These are phyloP conservation scores for Candida sonorensis DNA, from an alignment of 805 yeast species.

Conservation along the genomic window DNA sequence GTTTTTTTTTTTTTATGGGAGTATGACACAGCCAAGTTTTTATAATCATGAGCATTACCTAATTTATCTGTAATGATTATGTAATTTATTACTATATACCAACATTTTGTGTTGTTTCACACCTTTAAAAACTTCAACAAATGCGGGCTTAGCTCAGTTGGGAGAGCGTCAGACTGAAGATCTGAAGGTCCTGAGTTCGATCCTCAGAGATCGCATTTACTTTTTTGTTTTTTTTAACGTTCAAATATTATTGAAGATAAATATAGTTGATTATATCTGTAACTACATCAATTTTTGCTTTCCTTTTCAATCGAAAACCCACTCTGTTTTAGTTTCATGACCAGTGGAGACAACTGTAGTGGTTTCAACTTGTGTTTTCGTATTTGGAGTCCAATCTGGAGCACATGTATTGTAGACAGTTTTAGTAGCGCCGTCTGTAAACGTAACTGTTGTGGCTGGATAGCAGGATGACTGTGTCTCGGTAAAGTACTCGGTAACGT, in stretches of 20 bases:
- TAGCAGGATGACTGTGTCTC: conserved; percentile 2
- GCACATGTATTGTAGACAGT: conserved; percentile 14
- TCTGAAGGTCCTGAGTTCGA: conserved; percentile 26
- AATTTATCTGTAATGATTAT: too few relatives aligned
- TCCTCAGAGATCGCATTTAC: conserved; percentile 23
- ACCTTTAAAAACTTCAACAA: neutral
- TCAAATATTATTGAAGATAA: neutral
- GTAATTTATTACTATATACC: too few relatives aligned
- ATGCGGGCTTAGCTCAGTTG: conserved; percentile 26
- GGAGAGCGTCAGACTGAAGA: conserved; percentile 26
- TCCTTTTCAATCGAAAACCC: too few relatives aligned
- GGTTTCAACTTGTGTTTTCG: too few relatives aligned
- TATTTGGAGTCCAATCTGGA: conserved; percentile 14
- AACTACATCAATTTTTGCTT: too few relatives aligned
- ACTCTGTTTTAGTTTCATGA: too few relatives aligned
- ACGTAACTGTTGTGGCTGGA: conserved; percentile 3
- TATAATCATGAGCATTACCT: too few relatives aligned
- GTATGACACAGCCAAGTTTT: too few relatives aligned
- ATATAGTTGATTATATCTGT: too few relatives aligned
- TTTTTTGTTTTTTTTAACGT: conserved; percentile 2
- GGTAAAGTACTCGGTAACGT: conserved; percentile 8
- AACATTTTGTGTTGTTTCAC: too few relatives aligned
- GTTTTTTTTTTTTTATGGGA: too few relatives aligned
- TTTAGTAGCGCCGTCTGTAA: conserved; percentile 2
- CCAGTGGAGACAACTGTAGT: too few relatives aligned